Percentiles rank a stretch among this genome's conserved stretches.
Conservation (phyloP, 345 rosid genomes). For the Eucalyptus globulus region DNA sequence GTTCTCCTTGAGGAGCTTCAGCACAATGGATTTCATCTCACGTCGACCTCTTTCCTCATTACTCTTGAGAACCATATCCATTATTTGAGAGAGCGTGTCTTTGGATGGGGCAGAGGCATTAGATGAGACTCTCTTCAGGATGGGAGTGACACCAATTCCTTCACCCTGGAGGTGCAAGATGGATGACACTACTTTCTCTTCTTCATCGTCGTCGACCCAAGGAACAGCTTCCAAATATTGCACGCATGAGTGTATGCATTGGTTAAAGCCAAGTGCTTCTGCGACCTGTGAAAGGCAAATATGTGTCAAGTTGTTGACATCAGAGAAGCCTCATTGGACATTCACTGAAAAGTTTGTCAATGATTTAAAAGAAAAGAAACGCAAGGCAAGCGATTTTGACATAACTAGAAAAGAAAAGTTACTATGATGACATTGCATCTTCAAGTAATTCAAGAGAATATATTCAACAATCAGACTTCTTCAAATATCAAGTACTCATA, state of each 20-base stretch:
- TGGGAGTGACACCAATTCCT: constrained; percentile 59
- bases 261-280: constrained; percentile 60
- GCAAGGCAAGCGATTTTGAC: background rate
- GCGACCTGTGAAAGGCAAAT: constrained; percentile 37
- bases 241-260: constrained; percentile 70
- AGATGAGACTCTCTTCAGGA: constrained; percentile 69
- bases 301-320: background rate
- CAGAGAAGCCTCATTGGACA: background rate
- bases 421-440: background rate
- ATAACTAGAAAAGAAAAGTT: background rate
- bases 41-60: constrained; percentile 86
- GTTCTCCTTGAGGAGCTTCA: constrained; percentile 87
- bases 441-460: background rate
- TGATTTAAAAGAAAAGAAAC: background rate
- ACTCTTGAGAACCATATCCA: constrained; percentile 84
- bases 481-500: background rate
- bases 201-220: constrained; percentile 98
- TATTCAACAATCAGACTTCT: background rate
- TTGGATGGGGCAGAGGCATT: constrained; percentile 38
- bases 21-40: constrained; percentile 77
- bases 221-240: constrained; percentile 98
- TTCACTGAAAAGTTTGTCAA: background rate
- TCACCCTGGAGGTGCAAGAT: constrained; percentile 58
- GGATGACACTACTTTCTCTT: constrained; percentile 78
- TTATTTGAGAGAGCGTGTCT: constrained; percentile 69